Conservation (phyloP, 1,284 basidiomycete genomes). For the Psilocybe mexicana region DNA sequence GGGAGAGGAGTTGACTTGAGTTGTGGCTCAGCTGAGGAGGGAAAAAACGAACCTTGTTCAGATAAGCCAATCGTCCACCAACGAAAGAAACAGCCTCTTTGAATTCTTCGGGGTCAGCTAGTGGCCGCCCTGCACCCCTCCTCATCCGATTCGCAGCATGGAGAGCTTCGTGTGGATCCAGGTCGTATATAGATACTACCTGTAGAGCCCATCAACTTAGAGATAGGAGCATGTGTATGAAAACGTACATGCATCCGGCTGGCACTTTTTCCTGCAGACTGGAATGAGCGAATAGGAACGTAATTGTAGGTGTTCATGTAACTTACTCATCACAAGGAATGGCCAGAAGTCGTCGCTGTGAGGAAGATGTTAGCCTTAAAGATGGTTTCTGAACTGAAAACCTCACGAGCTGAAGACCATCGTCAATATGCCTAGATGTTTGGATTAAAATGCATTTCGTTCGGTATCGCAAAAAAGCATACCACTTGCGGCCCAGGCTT, state of each 20-base stretch:
- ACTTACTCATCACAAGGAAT: conserved; percentile 63
- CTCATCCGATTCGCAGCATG: conserved; percentile 62
- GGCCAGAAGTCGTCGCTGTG: conserved; percentile 79
- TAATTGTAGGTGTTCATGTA: neutral
- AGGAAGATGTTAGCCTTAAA: conserved; percentile 11
- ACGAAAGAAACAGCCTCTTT: conserved; percentile 58
- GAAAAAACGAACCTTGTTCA: conserved; percentile 51
- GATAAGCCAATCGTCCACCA: conserved; percentile 77
- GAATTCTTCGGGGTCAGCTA: conserved; percentile 43
- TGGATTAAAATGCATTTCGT: conserved; percentile 2
- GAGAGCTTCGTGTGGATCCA: conserved; percentile 62
- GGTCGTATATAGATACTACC: conserved; percentile 75
- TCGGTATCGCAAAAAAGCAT: conserved; percentile 23
- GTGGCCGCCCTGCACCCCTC: conserved; percentile 28
- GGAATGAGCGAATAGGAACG: neutral
- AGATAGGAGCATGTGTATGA: neutral
- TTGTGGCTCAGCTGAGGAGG: neutral
- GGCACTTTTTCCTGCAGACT: conserved; percentile 58
- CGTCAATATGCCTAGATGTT: conserved; percentile 64
- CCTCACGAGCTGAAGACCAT: conserved; percentile 78
- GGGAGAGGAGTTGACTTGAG: neutral
- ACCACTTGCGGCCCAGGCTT: conserved; percentile 83
- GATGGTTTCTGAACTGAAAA: neutral
- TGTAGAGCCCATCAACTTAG: conserved; percentile 27
- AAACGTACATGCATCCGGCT: conserved; percentile 68